phyloP scores from a whole-genome alignment of 805 yeast species.

The Metschnikowia peoriensis region DNA sequence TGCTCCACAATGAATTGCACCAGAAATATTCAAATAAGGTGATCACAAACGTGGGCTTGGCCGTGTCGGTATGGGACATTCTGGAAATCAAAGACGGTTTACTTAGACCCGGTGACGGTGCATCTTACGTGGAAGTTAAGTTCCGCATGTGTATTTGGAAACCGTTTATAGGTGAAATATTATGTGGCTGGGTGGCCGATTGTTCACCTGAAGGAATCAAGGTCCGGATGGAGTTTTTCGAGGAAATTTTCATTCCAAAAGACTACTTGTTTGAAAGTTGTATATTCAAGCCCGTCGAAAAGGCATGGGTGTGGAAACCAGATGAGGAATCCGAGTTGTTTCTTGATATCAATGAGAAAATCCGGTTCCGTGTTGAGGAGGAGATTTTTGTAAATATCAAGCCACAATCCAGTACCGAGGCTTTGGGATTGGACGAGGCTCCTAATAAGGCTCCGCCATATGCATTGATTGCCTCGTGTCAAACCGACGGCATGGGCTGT shows the following conservation, averaged over 20 bases:
- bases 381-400: slow-evolving; percentile 81
- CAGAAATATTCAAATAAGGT: slow-evolving; percentile 84
- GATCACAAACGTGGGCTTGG: slow-evolving; percentile 80
- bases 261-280: slow-evolving; percentile 77
- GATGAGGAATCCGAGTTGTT: slow-evolving; percentile 74
- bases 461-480: slow-evolving; percentile 85
- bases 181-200: slow-evolving; percentile 90
- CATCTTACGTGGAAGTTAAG: slow-evolving; percentile 69
- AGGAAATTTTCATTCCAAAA: slow-evolving; percentile 88
- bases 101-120: slow-evolving; percentile 93
- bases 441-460: slow-evolving; percentile 67
- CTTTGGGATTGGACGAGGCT: slow-evolving; percentile 37
- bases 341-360: slow-evolving; percentile 86
- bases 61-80: slow-evolving; percentile 81
- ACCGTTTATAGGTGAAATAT: slow-evolving; percentile 91
- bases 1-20: slow-evolving; percentile 78
- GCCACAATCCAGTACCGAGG: slow-evolving; percentile 67
- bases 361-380: slow-evolving; percentile 87
- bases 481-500: slow-evolving; percentile 95
- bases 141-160: slow-evolving; percentile 82
- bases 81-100: slow-evolving; percentile 82
- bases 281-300: slow-evolving; percentile 66
- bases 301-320: slow-evolving; percentile 94
- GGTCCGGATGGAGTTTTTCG: slow-evolving; percentile 81
- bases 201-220: slow-evolving; percentile 87